Conservation (phyloP, 345 rosid species). For the Acer negundo region DNA sequence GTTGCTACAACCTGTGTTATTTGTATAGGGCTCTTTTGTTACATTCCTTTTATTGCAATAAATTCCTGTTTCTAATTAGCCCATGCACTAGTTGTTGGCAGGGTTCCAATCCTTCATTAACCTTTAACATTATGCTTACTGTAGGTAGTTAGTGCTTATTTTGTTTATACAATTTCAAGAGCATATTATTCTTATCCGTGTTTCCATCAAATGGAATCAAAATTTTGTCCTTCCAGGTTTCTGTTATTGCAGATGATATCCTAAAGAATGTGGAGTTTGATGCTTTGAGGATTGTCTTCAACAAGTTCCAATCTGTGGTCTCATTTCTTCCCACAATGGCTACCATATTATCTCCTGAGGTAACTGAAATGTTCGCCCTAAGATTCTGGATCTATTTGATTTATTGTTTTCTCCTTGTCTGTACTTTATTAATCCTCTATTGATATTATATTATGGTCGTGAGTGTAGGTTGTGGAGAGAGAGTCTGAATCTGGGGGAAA, state of each 20-base stretch:
- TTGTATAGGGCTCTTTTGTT: too few relatives aligned
- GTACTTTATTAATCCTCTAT: slow-evolving; percentile 16
- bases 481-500: slow-evolving; percentile 86
- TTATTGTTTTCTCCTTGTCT: neutral
- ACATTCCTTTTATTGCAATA: too few relatives aligned
- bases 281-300: slow-evolving; percentile 87
- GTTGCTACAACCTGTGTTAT: too few relatives aligned
- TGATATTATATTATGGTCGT: slow-evolving; percentile 11
- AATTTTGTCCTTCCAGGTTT: slow-evolving; percentile 56
- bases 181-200: neutral
- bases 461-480: slow-evolving; percentile 71
- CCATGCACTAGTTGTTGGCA: neutral
- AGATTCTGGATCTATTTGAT: neutral
- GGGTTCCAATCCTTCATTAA: neutral
- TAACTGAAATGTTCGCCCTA: slow-evolving; percentile 33
- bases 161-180: neutral
- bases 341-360: slow-evolving; percentile 90
- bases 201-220: neutral
- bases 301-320: slow-evolving; percentile 86
- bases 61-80: too few relatives aligned
- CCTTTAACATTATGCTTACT: neutral
- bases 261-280: slow-evolving; percentile 90
- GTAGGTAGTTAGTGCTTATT: neutral
- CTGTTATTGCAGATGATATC: slow-evolving; percentile 96
- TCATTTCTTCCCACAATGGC: slow-evolving; percentile 75